Percentiles rank a stretch among this genome's conserved stretches.
Conservation (phyloP, 768 basidiomycete species). For the Macrolepiota dolichaula region DNA sequence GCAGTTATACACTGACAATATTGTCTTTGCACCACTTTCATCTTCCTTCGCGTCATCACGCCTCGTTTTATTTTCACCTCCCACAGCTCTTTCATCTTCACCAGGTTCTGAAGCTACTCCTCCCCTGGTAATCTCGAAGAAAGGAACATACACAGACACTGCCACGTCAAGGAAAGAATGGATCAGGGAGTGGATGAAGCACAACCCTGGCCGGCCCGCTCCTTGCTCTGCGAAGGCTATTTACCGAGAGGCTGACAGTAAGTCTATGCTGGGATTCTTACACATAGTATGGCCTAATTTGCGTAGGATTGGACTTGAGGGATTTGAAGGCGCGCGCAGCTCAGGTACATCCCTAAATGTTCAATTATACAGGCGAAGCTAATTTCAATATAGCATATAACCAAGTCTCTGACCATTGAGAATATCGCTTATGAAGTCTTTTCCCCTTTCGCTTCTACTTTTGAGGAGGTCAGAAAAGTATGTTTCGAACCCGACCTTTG, state of each 20-base stretch:
- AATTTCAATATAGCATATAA: constrained; percentile 54
- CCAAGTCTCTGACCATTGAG: constrained; percentile 68
- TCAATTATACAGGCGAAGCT: background rate
- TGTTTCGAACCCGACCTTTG: background rate
- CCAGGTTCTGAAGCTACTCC: constrained; percentile 26
- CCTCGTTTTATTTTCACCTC: constrained; percentile 20
- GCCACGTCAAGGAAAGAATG: constrained; percentile 52
- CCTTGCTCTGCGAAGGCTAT: constrained; percentile 82
- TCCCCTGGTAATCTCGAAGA: constrained; percentile 3
- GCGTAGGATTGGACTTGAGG: constrained; percentile 62
- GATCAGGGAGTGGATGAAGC: constrained; percentile 66
- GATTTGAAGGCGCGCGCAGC: constrained; percentile 76
- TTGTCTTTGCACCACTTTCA: constrained; percentile 80
- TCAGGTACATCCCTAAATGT: constrained; percentile 23
- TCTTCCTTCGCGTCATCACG: constrained; percentile 52
- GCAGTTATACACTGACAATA: constrained; percentile 82
- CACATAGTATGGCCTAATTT: background rate
- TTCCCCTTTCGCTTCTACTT: constrained; percentile 78
- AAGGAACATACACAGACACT: constrained; percentile 19
- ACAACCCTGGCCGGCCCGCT: constrained; percentile 59
- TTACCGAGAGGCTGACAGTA: constrained; percentile 81
- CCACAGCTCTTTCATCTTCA: constrained; percentile 21
- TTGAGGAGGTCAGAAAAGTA: constrained; percentile 78
- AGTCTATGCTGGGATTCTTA: constrained; percentile 21
- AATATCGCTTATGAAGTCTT: constrained; percentile 88